Conservation (phyloP, 2,329 filamentous ascomycete species). For the Colletotrichum viniferum region DNA sequence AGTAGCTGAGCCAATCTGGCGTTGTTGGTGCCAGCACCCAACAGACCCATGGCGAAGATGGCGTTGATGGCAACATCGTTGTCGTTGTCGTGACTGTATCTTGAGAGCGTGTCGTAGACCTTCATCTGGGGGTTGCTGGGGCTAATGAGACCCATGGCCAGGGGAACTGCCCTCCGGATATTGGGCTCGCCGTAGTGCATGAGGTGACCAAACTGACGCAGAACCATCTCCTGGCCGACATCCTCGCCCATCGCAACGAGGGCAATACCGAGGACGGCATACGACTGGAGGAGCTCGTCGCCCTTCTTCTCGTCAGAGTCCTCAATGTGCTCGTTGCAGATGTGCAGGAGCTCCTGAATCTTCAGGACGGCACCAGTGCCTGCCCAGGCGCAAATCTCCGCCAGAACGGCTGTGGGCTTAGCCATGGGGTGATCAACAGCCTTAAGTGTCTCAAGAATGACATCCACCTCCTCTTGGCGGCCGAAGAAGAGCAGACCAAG, state of each 20-base stretch:
- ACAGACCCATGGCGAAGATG: slow-evolving; percentile 98
- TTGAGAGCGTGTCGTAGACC: slow-evolving; percentile 95
- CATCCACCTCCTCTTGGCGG: slow-evolving; percentile 97
- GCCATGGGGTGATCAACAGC: slow-evolving; percentile 97
- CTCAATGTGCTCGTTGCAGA: slow-evolving; percentile 97
- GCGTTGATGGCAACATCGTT: slow-evolving; percentile 98
- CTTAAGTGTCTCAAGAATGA: slow-evolving; percentile 95
- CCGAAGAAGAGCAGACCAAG: slow-evolving; percentile 95
- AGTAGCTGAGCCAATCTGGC: slow-evolving; percentile 93
- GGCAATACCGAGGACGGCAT: slow-evolving; percentile 92
- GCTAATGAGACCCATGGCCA: slow-evolving; percentile 96
- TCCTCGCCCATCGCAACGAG: slow-evolving; percentile 98
- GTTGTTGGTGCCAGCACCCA: slow-evolving; percentile 97
- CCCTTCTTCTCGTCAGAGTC: slow-evolving; percentile 94
- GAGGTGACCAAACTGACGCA: slow-evolving; percentile 94
- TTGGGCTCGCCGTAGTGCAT: slow-evolving; percentile 99
- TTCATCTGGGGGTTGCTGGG: slow-evolving; percentile 99
- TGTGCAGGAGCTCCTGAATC: slow-evolving; percentile 94
- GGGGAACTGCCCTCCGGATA: slow-evolving; percentile 92
- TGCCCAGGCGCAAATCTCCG: slow-evolving; percentile 97
- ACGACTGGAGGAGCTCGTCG: slow-evolving; percentile 93
- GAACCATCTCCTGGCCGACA: slow-evolving; percentile 97
- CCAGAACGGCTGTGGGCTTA: slow-evolving; percentile 91
- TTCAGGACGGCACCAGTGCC: slow-evolving; percentile 97
- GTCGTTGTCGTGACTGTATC: slow-evolving; percentile 98